Conservation (phyloP, 257 asterid genomes). For the Asclepias syriaca region DNA sequence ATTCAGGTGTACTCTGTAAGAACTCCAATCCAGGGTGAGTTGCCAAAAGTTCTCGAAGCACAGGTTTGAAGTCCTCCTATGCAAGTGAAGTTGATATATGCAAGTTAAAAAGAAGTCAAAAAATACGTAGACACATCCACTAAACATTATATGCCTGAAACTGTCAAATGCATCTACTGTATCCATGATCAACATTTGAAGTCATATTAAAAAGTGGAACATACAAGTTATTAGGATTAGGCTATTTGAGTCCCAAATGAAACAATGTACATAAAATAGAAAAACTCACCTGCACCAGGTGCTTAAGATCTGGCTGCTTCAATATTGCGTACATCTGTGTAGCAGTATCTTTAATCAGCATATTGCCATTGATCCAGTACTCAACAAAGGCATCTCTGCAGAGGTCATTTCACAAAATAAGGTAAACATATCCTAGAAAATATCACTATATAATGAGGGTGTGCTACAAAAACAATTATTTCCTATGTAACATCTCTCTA, state of each 20-base stretch:
- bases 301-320: constrained; percentile 76
- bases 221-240: not conserved
- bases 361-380: constrained; percentile 77
- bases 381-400: constrained; percentile 91
- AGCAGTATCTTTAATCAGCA: constrained; percentile 84
- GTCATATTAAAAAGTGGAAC: not conserved
- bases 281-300: constrained; percentile 66
- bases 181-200: not conserved
- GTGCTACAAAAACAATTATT: not conserved
- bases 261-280: not conserved
- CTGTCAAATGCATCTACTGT: not conserved
- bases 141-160: constrained; percentile 17
- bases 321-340: constrained; percentile 70
- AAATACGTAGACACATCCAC: not conserved
- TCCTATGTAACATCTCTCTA: not conserved
- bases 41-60: constrained; percentile 91
- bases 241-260: not conserved
- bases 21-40: constrained; percentile 99
- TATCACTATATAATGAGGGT: not conserved
- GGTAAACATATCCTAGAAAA: constrained; percentile 2
- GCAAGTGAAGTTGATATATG: constrained; percentile 3
- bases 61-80: constrained; percentile 91
- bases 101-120: not conserved
- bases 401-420: constrained; percentile 15
- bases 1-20: constrained; percentile 97